phyloP scores from a whole-genome alignment of 805 yeast species.

The Candida berthetii region DNA sequence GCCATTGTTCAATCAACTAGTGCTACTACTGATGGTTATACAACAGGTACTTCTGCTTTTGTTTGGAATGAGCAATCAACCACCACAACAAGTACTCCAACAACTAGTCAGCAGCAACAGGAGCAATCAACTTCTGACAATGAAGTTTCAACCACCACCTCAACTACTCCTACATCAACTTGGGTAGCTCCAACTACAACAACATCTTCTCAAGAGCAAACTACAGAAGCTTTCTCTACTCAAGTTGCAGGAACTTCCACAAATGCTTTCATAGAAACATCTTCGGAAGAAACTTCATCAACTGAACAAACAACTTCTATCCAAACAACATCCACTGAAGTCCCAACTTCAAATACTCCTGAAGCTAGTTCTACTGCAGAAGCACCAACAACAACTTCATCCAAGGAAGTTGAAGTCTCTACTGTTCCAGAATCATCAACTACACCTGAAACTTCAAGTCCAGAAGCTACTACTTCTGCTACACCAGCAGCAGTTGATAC shows the following conservation, averaged over 20 bases:
- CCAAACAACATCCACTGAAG: background rate
- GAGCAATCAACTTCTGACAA: too few species aligned
- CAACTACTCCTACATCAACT: slow-evolving; percentile 2
- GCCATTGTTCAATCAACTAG: background rate
- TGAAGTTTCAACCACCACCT: background rate
- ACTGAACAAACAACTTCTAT: background rate
- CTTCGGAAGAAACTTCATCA: background rate
- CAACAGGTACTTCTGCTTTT: background rate
- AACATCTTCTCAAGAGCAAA: background rate
- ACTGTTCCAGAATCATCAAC: background rate
- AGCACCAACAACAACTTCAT: background rate
- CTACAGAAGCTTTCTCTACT: background rate
- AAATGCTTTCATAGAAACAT: background rate
- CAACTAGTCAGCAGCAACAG: too few species aligned
- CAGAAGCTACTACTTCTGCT: background rate
- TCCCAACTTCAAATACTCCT: background rate
- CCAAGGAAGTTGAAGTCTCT: slow-evolving; percentile 1
- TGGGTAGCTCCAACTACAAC: background rate
- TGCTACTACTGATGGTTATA: background rate
- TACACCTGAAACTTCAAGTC: slow-evolving; percentile 1
- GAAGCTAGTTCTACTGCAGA: background rate
- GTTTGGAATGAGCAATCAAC: too few species aligned
- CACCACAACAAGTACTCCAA: too few species aligned
- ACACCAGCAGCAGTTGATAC: background rate
- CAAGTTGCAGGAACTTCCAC: background rate